Evolutionary conservation across 2,329 filamentous ascomycete genomes (phyloP).

Genomic region (Hymenoscyphus repandus): DNA sequence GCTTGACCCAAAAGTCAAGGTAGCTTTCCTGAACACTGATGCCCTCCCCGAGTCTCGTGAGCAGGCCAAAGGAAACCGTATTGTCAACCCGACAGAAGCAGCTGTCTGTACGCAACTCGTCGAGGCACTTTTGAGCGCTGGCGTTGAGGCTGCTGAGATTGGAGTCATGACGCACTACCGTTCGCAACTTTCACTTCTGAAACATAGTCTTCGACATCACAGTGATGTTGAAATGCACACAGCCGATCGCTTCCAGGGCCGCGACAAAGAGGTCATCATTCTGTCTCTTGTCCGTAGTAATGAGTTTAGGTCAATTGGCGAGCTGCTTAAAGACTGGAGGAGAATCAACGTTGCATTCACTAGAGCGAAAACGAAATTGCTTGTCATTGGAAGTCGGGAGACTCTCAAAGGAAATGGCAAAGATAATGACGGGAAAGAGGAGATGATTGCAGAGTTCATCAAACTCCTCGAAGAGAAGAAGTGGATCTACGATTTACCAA

Average conservation of each 20-base stretch:
- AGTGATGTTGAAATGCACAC: slow-evolving; percentile 86
- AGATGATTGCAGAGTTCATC: slow-evolving; percentile 74
- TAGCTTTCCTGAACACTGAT: slow-evolving; percentile 89
- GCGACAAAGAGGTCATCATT: slow-evolving; percentile 90
- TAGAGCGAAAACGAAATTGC: slow-evolving; percentile 82
- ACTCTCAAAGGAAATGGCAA: slow-evolving; percentile 63
- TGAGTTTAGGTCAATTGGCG: slow-evolving; percentile 75
- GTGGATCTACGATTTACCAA: slow-evolving; percentile 76
- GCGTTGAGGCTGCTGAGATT: slow-evolving; percentile 70
- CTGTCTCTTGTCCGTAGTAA: slow-evolving; percentile 87
- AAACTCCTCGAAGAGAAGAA: slow-evolving; percentile 66
- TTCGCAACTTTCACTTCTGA: slow-evolving; percentile 79
- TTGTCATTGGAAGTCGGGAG: slow-evolving; percentile 76
- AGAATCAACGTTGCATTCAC: slow-evolving; percentile 96
- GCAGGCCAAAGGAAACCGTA: slow-evolving; percentile 73
- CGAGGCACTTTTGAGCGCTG: slow-evolving; percentile 67
- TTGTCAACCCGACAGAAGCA: slow-evolving; percentile 83
- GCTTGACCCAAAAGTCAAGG: slow-evolving; percentile 64
- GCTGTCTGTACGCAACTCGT: slow-evolving; percentile 75
- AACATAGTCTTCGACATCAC: slow-evolving; percentile 59
- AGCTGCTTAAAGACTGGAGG: slow-evolving; percentile 85
- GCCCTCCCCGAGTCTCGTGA: slow-evolving; percentile 62
- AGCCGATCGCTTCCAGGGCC: slow-evolving; percentile 91
- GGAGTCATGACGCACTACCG: slow-evolving; percentile 97
- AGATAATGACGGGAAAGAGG: slow-evolving; percentile 62